Base-by-base conservation (phyloP, 495 filamentous ascomycete species). In the Penicillium pulvis region DNA sequence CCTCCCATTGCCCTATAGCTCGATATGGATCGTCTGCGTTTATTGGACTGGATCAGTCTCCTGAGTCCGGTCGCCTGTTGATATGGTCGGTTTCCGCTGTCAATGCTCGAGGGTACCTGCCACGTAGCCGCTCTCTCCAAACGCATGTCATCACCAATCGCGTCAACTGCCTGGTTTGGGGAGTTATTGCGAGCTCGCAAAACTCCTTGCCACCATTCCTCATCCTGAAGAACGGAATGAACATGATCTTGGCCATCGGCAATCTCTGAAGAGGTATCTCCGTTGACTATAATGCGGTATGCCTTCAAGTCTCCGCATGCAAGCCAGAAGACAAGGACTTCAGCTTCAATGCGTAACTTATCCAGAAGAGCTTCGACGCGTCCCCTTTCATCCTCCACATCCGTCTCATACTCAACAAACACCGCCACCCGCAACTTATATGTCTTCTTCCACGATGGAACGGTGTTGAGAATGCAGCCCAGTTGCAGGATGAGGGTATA, bases 401-500 rank as follows among this genome's bases (percentile, higher is more conserved):
- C 91, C 17, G 81, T 84, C 67, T 96, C 91, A 65, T 94, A 95
- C 65, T 96, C 91, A 26, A 95, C 91, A 68, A 95, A 96, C 2
- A 94, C 91, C 1, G 85, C 77, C 4, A 95, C 90, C 41, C 91
- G 87, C 19, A 93, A 73, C 57, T 79, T 81, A 65, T 90, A 93
- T 3, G 79, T 79, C 63, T 85, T 89, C 64, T 91, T 92, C 90
- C 90, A 95, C 1, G 86, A 83, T 7, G 88, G 89, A 3, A 94
- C 91, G 6, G 89, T 94, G 59, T 88, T 85, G 3, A 96, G 75
- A 53, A 96, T 96, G 45, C 87, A 92, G 2, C 91, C 91, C 24
- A 95, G 77, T 65, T 96, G 91, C 14, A 96, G 78, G 58, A 95
- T 95, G 31, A 95, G 74, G 1, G 91, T 95, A 68, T 95, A 95